phyloP scores from a whole-genome alignment of 768 basidiomycete genomes.

The Plicaturopsis crispa region DNA sequence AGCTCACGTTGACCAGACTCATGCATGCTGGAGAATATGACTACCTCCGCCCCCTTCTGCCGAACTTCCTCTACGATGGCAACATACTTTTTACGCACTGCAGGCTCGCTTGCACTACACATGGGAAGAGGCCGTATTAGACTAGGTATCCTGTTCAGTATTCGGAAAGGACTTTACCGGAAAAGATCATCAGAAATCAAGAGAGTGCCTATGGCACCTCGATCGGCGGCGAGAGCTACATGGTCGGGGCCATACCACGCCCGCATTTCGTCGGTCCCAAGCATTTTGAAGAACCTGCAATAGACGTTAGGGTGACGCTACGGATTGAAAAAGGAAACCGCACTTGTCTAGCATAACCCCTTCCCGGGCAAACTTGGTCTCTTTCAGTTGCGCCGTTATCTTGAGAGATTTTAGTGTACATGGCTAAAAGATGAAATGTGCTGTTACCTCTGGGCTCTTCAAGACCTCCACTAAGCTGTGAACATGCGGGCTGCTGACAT shows the following conservation, averaged over 20 bases:
- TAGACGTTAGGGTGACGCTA: constrained; percentile 5
- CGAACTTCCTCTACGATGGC: constrained; percentile 83
- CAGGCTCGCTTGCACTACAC: constrained; percentile 71
- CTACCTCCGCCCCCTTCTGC: constrained; percentile 83
- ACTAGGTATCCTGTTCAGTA: constrained; percentile 1
- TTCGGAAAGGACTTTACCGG: constrained; percentile 39
- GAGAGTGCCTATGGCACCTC: constrained; percentile 90
- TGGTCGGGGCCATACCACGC: constrained; percentile 99
- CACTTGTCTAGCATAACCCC: constrained; percentile 88
- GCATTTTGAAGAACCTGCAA: constrained; percentile 93
- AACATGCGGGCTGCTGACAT: constrained; percentile 89
- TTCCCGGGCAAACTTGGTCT: constrained; percentile 95
- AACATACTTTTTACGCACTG: constrained; percentile 77
- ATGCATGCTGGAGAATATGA: constrained; percentile 99
- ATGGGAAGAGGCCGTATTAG: neutral
- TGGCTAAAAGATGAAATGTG: constrained; percentile 1
- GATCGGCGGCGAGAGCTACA: constrained; percentile 83
- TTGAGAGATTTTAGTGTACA: constrained; percentile 17
- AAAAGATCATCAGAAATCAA: constrained; percentile 95
- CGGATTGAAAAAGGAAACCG: constrained; percentile 3
- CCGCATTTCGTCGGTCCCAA: constrained; percentile 87
- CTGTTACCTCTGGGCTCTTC: constrained; percentile 82
- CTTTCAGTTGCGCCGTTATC: constrained; percentile 74
- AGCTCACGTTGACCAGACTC: constrained; percentile 93
- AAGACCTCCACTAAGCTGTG: constrained; percentile 93